phyloP scores from a whole-genome alignment of 2,329 filamentous ascomycete species.

The Cladosporium halotolerans region DNA sequence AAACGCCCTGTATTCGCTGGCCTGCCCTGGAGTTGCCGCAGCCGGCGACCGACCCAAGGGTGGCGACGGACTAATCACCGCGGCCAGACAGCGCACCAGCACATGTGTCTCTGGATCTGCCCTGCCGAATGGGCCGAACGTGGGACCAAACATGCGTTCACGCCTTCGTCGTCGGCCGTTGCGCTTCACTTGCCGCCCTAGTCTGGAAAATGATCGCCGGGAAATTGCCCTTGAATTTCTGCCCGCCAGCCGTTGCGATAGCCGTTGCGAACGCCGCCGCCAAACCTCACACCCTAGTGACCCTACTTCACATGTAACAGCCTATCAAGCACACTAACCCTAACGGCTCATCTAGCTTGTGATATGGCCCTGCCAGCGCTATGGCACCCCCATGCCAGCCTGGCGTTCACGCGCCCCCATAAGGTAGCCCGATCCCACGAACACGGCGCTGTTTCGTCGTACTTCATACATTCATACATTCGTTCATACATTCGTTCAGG shows the following conservation, averaged over 20 bases:
- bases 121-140: background rate
- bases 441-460: background rate
- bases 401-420: background rate
- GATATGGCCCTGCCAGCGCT: conserved; percentile 6
- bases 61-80: conserved; percentile 2
- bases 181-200: background rate
- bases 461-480: background rate
- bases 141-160: conserved; percentile 5
- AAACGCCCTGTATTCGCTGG: background rate
- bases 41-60: background rate
- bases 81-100: background rate
- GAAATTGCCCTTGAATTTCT: conserved; percentile 10
- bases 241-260: background rate
- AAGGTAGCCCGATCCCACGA: conserved; percentile 3
- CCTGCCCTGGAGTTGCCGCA: background rate
- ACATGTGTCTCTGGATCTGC: background rate
- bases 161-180: background rate
- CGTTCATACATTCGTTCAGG: background rate
- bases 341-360: conserved; percentile 10
- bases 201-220: conserved; percentile 1
- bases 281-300: conserved; percentile 1
- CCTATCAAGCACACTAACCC: background rate
- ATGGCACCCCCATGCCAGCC: background rate
- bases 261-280: conserved; percentile 1
- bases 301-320: conserved; percentile 6